phyloP scores from a whole-genome alignment of 179 eudicot genomes.

The Silene vulgaris region DNA sequence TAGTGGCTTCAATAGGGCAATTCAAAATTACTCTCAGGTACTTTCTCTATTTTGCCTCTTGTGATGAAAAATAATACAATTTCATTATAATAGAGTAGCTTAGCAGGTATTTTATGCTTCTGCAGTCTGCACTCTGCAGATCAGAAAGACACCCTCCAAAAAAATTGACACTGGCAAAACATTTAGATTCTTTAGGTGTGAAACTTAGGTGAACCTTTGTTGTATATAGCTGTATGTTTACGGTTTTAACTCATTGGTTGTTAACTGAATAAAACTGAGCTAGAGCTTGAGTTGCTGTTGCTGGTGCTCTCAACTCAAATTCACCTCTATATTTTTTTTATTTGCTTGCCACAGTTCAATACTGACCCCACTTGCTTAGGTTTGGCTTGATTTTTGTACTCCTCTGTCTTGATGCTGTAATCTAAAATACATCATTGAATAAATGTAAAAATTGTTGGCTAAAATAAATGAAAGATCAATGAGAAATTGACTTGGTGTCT shows the following conservation, averaged over 20 bases:
- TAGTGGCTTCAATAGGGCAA: conserved; percentile 95
- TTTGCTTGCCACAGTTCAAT: background rate
- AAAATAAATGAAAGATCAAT: background rate
- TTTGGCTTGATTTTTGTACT: background rate
- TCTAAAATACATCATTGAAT: background rate
- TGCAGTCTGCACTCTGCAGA: background rate
- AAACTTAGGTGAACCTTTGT: conserved; percentile 5
- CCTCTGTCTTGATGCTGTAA: background rate
- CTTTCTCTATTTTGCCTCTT: conserved; percentile 12
- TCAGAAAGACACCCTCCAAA: background rate
- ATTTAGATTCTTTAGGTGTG: background rate
- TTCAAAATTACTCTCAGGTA: conserved; percentile 99
- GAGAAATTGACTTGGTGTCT: background rate
- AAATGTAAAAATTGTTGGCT: background rate
- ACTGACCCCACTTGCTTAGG: background rate
- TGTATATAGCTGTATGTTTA: background rate
- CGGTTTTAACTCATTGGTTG: background rate
- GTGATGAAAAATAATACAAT: background rate
- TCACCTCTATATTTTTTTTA: background rate
- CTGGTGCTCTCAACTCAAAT: background rate
- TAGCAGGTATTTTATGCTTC: background rate
- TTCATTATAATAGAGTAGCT: conserved; percentile 3
- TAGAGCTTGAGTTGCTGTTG: background rate
- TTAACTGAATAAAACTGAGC: background rate
- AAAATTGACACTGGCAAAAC: too few relatives aligned